Evolutionary conservation across 2,329 filamentous ascomycete genomes (phyloP).

Genomic region (Cladosporium sp.): DNA sequence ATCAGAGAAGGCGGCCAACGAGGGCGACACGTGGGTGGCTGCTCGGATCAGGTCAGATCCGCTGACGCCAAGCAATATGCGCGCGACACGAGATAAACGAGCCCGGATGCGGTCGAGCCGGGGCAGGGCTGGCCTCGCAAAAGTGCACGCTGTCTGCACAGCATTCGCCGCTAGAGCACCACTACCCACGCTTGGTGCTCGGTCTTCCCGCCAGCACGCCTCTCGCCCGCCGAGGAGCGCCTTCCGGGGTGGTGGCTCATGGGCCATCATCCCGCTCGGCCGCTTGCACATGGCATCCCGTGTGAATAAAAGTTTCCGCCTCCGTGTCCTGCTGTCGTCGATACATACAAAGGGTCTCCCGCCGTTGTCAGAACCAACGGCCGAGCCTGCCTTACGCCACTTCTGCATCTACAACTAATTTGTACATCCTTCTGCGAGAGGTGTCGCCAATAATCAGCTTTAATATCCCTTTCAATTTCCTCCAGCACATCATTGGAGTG

Average conservation of each 20-base stretch:
- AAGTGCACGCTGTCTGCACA: not conserved
- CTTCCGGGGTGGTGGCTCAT: constrained; percentile 1
- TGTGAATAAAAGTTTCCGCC: not conserved
- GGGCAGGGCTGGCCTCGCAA: not conserved
- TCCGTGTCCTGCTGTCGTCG: not conserved
- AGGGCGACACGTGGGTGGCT: not conserved
- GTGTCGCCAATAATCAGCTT: not conserved
- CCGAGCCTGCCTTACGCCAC: not conserved
- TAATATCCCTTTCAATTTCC: not conserved
- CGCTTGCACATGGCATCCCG: constrained; percentile 6
- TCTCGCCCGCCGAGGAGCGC: not conserved
- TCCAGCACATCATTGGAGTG: not conserved
- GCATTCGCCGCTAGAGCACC: not conserved
- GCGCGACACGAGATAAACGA: constrained; percentile 10
- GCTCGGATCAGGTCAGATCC: not conserved
- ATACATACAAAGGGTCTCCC: not conserved
- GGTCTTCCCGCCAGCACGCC: constrained; percentile 1
- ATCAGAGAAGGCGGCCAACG: not conserved
- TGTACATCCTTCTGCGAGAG: not conserved
- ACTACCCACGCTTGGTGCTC: constrained; percentile 3
- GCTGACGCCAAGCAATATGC: not conserved
- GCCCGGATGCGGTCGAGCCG: not conserved
- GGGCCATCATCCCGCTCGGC: not conserved
- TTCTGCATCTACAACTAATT: not conserved
- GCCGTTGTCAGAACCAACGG: not conserved